Percentiles rank a stretch among this genome's conserved stretches.
Conservation (phyloP, 495 filamentous ascomycete species). For the Aspergillus mulundensis region DNA sequence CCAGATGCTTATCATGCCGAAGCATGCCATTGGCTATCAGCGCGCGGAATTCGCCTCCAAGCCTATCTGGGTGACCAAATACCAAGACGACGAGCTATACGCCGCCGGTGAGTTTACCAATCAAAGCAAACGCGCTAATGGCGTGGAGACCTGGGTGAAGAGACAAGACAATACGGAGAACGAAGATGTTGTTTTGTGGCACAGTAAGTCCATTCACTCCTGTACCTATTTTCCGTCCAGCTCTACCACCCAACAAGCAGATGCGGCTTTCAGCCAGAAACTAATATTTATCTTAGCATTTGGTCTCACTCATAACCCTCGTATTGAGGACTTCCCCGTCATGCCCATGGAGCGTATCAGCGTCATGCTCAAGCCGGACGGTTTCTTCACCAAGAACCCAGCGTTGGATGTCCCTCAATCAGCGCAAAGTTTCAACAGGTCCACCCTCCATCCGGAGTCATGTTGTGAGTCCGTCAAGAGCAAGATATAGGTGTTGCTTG, state of each 20-base stretch:
- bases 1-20: slow-evolving; percentile 74
- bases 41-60: slow-evolving; percentile 81
- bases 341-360: slow-evolving; percentile 62
- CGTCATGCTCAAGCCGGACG: slow-evolving; percentile 64
- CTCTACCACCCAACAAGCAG: not conserved
- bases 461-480: slow-evolving; percentile 31
- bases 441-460: slow-evolving; percentile 32
- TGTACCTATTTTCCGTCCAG: not conserved
- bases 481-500: slow-evolving; percentile 27
- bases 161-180: slow-evolving; percentile 49
- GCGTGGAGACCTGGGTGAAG: slow-evolving; percentile 51
- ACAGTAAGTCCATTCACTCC: slow-evolving; percentile 36
- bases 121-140: slow-evolving; percentile 63
- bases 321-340: slow-evolving; percentile 60
- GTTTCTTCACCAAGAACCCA: slow-evolving; percentile 73
- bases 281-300: slow-evolving; percentile 38
- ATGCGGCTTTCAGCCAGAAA: not conserved
- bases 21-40: slow-evolving; percentile 61
- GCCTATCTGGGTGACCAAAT: slow-evolving; percentile 76
- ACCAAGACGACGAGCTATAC: slow-evolving; percentile 74
- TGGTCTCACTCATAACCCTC: slow-evolving; percentile 57
- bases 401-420: slow-evolving; percentile 67
- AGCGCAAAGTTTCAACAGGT: slow-evolving; percentile 38
- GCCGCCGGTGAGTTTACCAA: slow-evolving; percentile 85
- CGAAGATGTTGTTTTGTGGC: slow-evolving; percentile 55